Conservation (phyloP, 2,329 filamentous ascomycete species). For the Emmonsiellopsis sp. region DNA sequence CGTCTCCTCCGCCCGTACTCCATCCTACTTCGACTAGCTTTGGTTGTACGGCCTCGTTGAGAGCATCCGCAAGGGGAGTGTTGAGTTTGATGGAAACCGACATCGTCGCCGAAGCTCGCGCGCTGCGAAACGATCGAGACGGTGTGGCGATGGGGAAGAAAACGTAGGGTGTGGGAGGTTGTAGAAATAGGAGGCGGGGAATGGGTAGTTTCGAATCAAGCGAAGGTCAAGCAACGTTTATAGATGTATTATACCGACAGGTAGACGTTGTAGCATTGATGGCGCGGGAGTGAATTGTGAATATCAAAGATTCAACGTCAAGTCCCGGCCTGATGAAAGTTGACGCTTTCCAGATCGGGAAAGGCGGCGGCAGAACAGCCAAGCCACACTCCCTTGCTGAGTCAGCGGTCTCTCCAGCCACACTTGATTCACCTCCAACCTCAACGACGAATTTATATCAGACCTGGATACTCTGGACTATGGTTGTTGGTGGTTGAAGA, state of each 20-base stretch:
- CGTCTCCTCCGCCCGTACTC: constrained; percentile 71
- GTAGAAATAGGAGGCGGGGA: not conserved
- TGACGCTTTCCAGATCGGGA: no score
- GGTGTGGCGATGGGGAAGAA: not conserved
- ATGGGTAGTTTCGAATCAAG: not conserved
- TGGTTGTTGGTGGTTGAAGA: no score
- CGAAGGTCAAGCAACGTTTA: not conserved
- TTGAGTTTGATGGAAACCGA: constrained; percentile 66
- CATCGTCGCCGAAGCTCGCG: constrained; percentile 44
- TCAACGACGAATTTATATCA: no score
- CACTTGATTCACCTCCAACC: no score
- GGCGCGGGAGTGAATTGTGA: not conserved
- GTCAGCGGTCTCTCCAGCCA: no score
- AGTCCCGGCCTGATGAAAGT: not conserved
- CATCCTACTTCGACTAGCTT: constrained; percentile 91
- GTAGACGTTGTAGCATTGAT: not conserved
- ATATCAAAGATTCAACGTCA: not conserved
- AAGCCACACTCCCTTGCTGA: no score
- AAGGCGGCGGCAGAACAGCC: no score
- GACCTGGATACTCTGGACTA: no score
- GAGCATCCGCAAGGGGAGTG: constrained; percentile 74
- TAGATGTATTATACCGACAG: not conserved
- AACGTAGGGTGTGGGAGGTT: not conserved
- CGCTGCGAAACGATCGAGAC: not conserved
- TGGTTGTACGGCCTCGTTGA: constrained; percentile 74